Base-by-base conservation (phyloP, 1,284 basidiomycete species). In the Apiotrichum mycotoxinovorans region DNA sequence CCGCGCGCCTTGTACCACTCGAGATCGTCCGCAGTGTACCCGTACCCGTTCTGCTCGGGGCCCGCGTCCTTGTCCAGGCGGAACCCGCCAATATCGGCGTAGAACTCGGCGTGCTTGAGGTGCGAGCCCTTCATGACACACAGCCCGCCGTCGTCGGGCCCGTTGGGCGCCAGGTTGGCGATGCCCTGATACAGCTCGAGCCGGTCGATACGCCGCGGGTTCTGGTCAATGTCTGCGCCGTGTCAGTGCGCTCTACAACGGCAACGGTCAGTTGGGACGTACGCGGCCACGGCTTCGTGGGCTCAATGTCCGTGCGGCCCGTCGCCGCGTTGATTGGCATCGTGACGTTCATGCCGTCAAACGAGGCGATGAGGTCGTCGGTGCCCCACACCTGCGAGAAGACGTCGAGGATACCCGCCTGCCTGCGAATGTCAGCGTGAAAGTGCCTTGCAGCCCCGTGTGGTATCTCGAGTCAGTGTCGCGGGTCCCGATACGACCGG, bases 321-420 rank as follows among this genome's bases (percentile, higher is more conserved):
- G 30, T 17, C 38, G 42, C 37, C 18, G 23, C 22, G 30, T 47
- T 60, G 52, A 66, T 60, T 10, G 65, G 65, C 18, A 65, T 33
- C 11, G 57, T 56, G 15, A 59, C 56, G 48, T 66, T 65, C 57
- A 66, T 60, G 15, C 66, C 66, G 43, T 73, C 71, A 44, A 73
- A 74, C 26, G 64, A 66, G 11, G 63, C 66, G 38, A 77, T 64
- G 12, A 77, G 64, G 47, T 77, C 70, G 26, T 71, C 57, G 3
- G 73, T 76, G 9, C 67, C 73, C 68, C 71, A 74, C 26, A 77
- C 60, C 44, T 71, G 53, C 20, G 54, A 54, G 41, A 75, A 76
- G 5, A 66, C 60, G n/a, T 66, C 57, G n/a, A 68, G 52, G 42
- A 75, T 67, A 2, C 57, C 64, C 1, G 60, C 64, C 52, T 74